phyloP scores from a whole-genome alignment of 2,329 filamentous ascomycete genomes.

The Chrysoporthe puriensis region DNA sequence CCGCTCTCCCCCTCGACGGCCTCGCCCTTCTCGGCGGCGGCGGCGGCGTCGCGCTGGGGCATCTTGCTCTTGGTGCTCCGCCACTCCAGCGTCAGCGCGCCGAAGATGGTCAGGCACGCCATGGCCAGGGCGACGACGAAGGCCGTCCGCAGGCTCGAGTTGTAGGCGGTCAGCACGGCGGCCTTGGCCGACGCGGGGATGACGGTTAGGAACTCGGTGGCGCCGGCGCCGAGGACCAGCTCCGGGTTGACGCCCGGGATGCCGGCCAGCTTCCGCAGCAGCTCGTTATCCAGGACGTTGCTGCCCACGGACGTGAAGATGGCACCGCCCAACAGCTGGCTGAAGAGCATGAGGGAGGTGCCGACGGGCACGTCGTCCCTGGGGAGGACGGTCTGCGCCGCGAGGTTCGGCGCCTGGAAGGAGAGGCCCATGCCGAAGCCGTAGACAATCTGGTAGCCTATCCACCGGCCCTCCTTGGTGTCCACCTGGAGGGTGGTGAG shows the following conservation, averaged over 20 bases:
- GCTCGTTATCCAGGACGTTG: conserved; percentile 48
- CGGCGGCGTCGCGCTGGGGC: conserved; percentile 27
- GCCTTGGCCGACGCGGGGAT: conserved; percentile 32
- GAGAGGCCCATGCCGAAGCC: conserved; percentile 49
- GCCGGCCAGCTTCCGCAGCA: conserved; percentile 39
- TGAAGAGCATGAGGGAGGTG: conserved; percentile 49
- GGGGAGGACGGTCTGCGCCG: conserved; percentile 50
- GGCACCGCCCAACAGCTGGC: conserved; percentile 50
- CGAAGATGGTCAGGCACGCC: conserved; percentile 56
- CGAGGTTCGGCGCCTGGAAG: conserved; percentile 51
- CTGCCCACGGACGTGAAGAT: conserved; percentile 51
- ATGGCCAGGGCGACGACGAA: conserved; percentile 65
- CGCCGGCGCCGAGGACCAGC: conserved; percentile 29
- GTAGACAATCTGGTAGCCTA: conserved; percentile 49
- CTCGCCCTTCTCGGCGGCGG: conserved; percentile 10
- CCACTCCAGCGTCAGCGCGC: conserved; percentile 63
- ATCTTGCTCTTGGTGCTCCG: conserved; percentile 46
- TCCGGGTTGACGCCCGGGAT: conserved; percentile 36
- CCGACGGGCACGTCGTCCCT: conserved; percentile 47
- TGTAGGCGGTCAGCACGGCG: conserved; percentile 55
- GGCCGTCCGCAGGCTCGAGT: conserved; percentile 58
- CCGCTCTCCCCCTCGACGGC: background rate
- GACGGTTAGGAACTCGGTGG: conserved; percentile 30
- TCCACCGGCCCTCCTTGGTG: conserved; percentile 38
- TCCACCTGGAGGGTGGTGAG: conserved; percentile 45